Conservation (phyloP, 495 filamentous ascomycete species). For the Hypoxylon perforatum region DNA sequence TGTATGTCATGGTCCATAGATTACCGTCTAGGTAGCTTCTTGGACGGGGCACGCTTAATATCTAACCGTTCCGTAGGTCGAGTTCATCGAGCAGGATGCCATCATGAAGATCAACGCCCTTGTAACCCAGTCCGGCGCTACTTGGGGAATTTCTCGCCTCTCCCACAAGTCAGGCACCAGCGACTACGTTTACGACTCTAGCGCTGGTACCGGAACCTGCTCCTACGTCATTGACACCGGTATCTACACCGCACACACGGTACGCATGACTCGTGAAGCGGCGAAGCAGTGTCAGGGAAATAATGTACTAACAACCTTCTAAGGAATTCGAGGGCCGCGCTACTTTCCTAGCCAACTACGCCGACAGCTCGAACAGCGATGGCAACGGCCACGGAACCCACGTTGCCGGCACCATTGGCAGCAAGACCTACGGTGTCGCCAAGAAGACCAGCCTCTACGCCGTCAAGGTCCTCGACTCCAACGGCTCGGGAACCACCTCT, state of each 20-base stretch:
- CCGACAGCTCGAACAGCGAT: slow-evolving; percentile 57
- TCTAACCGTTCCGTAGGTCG: slow-evolving; percentile 51
- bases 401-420: slow-evolving; percentile 62
- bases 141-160: slow-evolving; percentile 72
- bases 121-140: slow-evolving; percentile 61
- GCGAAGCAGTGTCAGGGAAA: background rate
- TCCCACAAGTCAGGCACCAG: slow-evolving; percentile 62
- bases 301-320: slow-evolving; percentile 12
- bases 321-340: slow-evolving; percentile 58
- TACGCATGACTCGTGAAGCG: slow-evolving; percentile 54
- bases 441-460: slow-evolving; percentile 60
- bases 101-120: slow-evolving; percentile 59
- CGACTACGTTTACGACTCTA: slow-evolving; percentile 69
- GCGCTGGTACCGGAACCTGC: slow-evolving; percentile 66
- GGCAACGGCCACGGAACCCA: slow-evolving; percentile 64
- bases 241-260: slow-evolving; percentile 68
- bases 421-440: slow-evolving; percentile 59
- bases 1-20: slow-evolving; percentile 32
- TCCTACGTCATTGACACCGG: slow-evolving; percentile 72
- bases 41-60: slow-evolving; percentile 18
- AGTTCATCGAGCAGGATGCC: slow-evolving; percentile 64
- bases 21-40: background rate
- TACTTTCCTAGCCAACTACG: slow-evolving; percentile 56
- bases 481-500: slow-evolving; percentile 60
- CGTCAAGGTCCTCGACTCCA: slow-evolving; percentile 62